These are phyloP conservation scores for Diaporthe citrichinensis DNA, from an alignment of 2,329 filamentous ascomycete species.

Conservation along the genomic window DNA sequence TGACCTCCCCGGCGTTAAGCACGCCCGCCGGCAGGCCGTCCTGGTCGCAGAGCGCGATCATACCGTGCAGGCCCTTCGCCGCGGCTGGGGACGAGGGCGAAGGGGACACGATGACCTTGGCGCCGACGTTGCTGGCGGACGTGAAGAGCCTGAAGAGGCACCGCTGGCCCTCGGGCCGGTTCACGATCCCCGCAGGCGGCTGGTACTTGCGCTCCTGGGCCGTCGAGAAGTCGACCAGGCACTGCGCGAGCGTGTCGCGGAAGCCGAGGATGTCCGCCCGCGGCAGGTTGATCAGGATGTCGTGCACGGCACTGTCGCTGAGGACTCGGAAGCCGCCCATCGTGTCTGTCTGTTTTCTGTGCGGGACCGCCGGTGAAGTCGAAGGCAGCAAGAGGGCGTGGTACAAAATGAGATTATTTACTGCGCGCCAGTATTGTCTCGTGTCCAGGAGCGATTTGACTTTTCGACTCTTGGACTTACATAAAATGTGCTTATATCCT, in stretches of 20 bases:
- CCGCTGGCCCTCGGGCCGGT: slow-evolving; percentile 17
- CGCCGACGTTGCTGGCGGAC: not conserved
- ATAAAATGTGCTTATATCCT: not conserved
- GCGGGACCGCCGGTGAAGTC: not conserved
- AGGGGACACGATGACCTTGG: slow-evolving; percentile 4
- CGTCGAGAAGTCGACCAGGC: slow-evolving; percentile 15
- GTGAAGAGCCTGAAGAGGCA: slow-evolving; percentile 16
- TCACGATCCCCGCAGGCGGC: slow-evolving; percentile 2
- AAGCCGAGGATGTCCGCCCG: not conserved
- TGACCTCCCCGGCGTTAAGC: slow-evolving; percentile 77
- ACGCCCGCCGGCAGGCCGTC: slow-evolving; percentile 61
- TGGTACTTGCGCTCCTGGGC: not conserved
- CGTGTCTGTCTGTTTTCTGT: not conserved
- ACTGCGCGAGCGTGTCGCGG: slow-evolving; percentile 9
- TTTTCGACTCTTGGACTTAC: not conserved
- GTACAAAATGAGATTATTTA: not conserved
- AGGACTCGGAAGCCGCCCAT: slow-evolving; percentile 21
- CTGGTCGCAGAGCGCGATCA: slow-evolving; percentile 74
- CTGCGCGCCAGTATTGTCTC: not conserved
- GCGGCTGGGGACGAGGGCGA: not conserved
- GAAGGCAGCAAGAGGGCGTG: not conserved
- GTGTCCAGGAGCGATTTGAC: not conserved
- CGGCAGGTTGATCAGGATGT: slow-evolving; percentile 6
- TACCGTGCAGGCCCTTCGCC: slow-evolving; percentile 54
- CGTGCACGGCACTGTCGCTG: slow-evolving; percentile 14